phyloP scores from a whole-genome alignment of 2,329 filamentous ascomycete species.

The Escovopsis sp. region DNA sequence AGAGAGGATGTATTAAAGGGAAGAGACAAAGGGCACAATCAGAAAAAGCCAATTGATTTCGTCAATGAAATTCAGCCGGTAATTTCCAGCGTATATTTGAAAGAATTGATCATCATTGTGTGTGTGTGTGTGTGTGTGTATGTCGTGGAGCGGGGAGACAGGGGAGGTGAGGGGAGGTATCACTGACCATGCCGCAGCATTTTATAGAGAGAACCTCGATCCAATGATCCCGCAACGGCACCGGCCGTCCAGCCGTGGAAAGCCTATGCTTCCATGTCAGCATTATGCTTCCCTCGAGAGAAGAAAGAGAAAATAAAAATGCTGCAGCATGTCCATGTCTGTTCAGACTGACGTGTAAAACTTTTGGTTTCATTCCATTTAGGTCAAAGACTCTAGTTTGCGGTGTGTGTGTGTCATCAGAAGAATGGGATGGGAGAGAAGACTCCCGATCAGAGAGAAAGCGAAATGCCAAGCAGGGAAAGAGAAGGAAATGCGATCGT shows the following conservation, averaged over 20 bases:
- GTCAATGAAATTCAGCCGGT: slow-evolving; percentile 75
- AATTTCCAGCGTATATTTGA: slow-evolving; percentile 77
- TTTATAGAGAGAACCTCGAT: neutral
- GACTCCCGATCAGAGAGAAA: neutral
- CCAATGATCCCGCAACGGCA: neutral
- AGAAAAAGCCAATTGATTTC: slow-evolving; percentile 80
- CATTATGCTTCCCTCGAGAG: slow-evolving; percentile 4
- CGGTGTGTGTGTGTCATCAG: slow-evolving; percentile 76
- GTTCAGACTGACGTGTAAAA: slow-evolving; percentile 91
- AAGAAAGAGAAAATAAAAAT: slow-evolving; percentile 2
- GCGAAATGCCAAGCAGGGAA: slow-evolving; percentile 1
- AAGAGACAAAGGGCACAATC: slow-evolving; percentile 27
- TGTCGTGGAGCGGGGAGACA: neutral
- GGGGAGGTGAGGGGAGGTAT: slow-evolving; percentile 3
- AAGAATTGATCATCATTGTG: slow-evolving; percentile 48
- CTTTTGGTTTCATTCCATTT: slow-evolving; percentile 60
- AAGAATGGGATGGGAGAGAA: slow-evolving; percentile 16
- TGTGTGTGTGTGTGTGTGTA: neutral
- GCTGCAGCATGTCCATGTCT: slow-evolving; percentile 12
- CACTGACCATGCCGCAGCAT: slow-evolving; percentile 14
- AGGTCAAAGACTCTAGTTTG: slow-evolving; percentile 99
- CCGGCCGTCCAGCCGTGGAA: slow-evolving; percentile 6
- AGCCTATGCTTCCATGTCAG: slow-evolving; percentile 11
- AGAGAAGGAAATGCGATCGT: slow-evolving; percentile 6
- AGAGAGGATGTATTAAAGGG: slow-evolving; percentile 4